phyloP scores from a whole-genome alignment of 2,329 filamentous ascomycete species.

The Aspergillus aculeatinus region DNA sequence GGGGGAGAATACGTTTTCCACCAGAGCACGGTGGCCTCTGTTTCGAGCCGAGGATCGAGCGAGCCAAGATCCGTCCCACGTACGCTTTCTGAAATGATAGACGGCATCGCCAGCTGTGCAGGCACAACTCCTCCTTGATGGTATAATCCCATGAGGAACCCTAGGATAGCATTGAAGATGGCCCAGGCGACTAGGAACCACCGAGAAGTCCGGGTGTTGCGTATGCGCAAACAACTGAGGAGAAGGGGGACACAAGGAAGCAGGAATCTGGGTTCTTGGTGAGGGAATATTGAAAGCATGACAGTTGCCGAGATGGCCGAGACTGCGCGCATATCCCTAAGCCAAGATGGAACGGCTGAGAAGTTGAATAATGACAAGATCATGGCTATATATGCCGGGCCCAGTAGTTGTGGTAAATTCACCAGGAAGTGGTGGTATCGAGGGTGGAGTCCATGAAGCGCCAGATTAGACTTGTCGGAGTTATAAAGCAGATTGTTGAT shows the following conservation, averaged over 20 bases:
- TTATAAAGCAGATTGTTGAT: slow-evolving; percentile 79
- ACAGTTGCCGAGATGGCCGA: slow-evolving; percentile 46
- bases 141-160: slow-evolving; percentile 53
- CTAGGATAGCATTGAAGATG: slow-evolving; percentile 50
- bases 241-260: slow-evolving; percentile 53
- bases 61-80: slow-evolving; percentile 7
- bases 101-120: slow-evolving; percentile 48
- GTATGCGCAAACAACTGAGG: slow-evolving; percentile 48
- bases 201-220: slow-evolving; percentile 37
- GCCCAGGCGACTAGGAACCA: slow-evolving; percentile 48
- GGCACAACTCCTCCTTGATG: slow-evolving; percentile 56
- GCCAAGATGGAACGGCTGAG: slow-evolving; percentile 29
- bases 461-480: slow-evolving; percentile 66
- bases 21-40: slow-evolving; percentile 47
- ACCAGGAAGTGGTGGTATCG: slow-evolving; percentile 73
- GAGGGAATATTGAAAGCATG: slow-evolving; percentile 48
- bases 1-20: slow-evolving; percentile 58
- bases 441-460: slow-evolving; percentile 73
- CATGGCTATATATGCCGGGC: slow-evolving; percentile 63
- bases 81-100: slow-evolving; percentile 34
- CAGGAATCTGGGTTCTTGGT: slow-evolving; percentile 55
- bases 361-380: slow-evolving; percentile 49
- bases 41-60: slow-evolving; percentile 8
- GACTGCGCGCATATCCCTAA: slow-evolving; percentile 42
- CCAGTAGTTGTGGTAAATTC: slow-evolving; percentile 71